Evolutionary conservation across 139 green algal genomes (phyloP).

Genomic region (Chlorella sp.): DNA sequence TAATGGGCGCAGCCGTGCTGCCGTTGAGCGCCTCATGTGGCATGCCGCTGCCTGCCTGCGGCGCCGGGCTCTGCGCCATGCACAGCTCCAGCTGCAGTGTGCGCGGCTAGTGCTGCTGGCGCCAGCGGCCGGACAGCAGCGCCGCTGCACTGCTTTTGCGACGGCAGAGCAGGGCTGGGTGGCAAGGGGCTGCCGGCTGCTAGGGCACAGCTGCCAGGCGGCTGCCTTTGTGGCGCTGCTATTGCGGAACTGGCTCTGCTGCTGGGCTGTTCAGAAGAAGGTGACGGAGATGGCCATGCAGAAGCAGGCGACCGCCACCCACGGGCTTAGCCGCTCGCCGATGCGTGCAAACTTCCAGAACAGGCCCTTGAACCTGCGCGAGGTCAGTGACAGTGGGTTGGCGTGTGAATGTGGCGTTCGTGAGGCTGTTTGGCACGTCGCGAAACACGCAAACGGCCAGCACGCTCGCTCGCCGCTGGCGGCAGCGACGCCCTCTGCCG

Average conservation of each 20-base stretch:
- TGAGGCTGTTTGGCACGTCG: too few relatives aligned
- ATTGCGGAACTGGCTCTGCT: not conserved
- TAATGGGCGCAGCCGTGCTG: not conserved
- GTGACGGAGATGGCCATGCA: conserved; percentile 72
- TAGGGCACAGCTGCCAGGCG: not conserved
- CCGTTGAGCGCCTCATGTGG: not conserved
- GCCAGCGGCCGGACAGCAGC: not conserved
- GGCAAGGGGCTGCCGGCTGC: too few relatives aligned
- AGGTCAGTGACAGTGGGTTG: too few relatives aligned
- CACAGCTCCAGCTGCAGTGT: not conserved
- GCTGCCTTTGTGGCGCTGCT: not conserved
- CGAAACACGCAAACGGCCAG: not conserved
- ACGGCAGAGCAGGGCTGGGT: too few relatives aligned
- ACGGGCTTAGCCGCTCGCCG: conserved; percentile 80
- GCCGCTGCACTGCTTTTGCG: not conserved
- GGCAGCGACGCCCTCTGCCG: too few relatives aligned
- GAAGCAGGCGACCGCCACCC: conserved; percentile 73
- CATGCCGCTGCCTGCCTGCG: not conserved
- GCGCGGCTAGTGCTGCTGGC: not conserved
- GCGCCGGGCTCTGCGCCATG: not conserved
- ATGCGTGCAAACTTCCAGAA: conserved; percentile 92
- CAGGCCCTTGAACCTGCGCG: conserved; percentile 78
- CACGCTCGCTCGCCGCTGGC: not conserved
- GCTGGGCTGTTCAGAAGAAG: conserved; percentile 38
- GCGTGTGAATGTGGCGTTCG: too few relatives aligned